phyloP scores from a whole-genome alignment of 2,329 filamentous ascomycete genomes.

The Neonectria sp. region DNA sequence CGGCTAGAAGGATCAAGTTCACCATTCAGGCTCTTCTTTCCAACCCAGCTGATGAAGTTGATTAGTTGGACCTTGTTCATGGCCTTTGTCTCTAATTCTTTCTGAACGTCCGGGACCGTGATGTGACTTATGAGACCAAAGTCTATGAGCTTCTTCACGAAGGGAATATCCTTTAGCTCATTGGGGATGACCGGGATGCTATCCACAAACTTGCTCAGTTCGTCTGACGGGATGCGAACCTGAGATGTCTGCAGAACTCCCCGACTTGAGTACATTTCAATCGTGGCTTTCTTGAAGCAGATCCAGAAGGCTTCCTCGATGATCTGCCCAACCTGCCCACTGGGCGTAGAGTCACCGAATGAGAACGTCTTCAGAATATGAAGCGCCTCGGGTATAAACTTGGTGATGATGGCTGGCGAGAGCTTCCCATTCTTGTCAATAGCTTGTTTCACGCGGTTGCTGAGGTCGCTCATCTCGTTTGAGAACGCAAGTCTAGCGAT shows the following conservation, averaged over 20 bases:
- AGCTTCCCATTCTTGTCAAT: slow-evolving; percentile 66
- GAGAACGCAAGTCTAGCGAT: slow-evolving; percentile 90
- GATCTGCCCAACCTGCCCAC: slow-evolving; percentile 83
- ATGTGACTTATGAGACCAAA: slow-evolving; percentile 91
- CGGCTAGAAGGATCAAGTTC: slow-evolving; percentile 81
- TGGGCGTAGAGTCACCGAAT: slow-evolving; percentile 92
- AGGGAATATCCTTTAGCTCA: slow-evolving; percentile 79
- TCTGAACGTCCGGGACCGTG: slow-evolving; percentile 87
- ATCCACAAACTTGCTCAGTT: slow-evolving; percentile 81
- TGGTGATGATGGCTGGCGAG: slow-evolving; percentile 74
- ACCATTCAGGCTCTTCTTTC: slow-evolving; percentile 77
- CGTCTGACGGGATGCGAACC: slow-evolving; percentile 82
- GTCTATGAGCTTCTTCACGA: slow-evolving; percentile 85
- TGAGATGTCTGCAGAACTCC: slow-evolving; percentile 89
- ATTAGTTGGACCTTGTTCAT: slow-evolving; percentile 83
- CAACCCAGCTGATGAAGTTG: slow-evolving; percentile 89
- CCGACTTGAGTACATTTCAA: slow-evolving; percentile 90
- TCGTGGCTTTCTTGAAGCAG: slow-evolving; percentile 83
- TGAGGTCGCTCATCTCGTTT: slow-evolving; percentile 87
- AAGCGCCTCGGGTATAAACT: slow-evolving; percentile 82
- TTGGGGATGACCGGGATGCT: slow-evolving; percentile 90
- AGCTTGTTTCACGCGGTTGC: slow-evolving; percentile 68
- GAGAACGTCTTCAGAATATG: slow-evolving; percentile 91
- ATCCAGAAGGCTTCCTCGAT: slow-evolving; percentile 98
- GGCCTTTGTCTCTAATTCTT: slow-evolving; percentile 86